Evolutionary conservation across 2,329 filamentous ascomycete genomes (phyloP).

Genomic region (Aciculosporium take): DNA sequence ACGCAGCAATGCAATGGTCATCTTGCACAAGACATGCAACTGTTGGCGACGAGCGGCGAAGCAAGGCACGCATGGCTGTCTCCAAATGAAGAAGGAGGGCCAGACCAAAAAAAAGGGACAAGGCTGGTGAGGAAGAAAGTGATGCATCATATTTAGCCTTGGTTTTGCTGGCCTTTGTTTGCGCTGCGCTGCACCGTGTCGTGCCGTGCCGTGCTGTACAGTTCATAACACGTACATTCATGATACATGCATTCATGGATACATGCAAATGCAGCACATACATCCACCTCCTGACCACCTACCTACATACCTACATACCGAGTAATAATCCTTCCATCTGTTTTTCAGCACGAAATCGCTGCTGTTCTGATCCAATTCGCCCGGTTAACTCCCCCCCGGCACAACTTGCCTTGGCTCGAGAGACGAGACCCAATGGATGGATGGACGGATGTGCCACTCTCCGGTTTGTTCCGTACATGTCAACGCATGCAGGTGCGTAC

Average conservation of each 20-base stretch:
- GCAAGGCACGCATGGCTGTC: background rate
- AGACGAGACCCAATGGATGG: too few species aligned
- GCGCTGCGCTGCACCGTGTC: background rate
- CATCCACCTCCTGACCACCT: too few species aligned
- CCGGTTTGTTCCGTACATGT: background rate
- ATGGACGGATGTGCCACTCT: too few species aligned
- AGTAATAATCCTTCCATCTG: too few species aligned
- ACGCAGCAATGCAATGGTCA: background rate
- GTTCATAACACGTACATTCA: background rate
- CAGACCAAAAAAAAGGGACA: background rate
- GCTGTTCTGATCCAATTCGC: too few species aligned
- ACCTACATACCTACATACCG: background rate
- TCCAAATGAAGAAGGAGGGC: background rate
- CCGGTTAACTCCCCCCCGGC: too few species aligned
- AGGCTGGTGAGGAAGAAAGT: background rate
- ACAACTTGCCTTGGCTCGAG: too few species aligned
- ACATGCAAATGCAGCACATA: background rate
- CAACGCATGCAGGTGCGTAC: background rate
- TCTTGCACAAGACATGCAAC: background rate
- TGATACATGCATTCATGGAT: too few species aligned
- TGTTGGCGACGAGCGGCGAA: background rate
- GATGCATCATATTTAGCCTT: conserved; percentile 2
- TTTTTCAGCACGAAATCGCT: too few species aligned
- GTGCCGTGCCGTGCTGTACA: background rate
- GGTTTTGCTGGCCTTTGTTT: background rate